Evolutionary conservation across 2,329 filamentous ascomycete genomes (phyloP).

Genomic region (Didymella lethalis): DNA sequence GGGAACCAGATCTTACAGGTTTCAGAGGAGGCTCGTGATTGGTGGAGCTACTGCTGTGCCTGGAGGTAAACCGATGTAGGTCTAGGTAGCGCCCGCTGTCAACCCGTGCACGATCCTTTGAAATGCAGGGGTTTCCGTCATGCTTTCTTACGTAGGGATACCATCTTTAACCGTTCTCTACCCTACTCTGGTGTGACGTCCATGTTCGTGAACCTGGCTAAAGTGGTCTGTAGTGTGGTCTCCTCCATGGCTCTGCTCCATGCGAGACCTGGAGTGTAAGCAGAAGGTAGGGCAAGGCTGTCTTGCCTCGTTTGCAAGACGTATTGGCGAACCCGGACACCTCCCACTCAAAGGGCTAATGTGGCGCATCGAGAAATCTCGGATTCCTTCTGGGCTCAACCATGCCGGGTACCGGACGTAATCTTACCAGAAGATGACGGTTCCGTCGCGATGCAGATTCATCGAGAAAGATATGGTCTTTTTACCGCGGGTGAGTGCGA

Average conservation of each 20-base stretch:
- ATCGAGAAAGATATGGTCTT: not conserved
- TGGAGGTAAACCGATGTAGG: conserved; percentile 19
- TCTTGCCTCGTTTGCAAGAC: not conserved
- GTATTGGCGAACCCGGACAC: conserved; percentile 3
- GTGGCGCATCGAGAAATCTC: conserved; percentile 19
- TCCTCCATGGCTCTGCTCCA: not conserved
- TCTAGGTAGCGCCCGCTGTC: conserved; percentile 25
- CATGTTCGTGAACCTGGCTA: not conserved
- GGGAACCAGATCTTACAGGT: conserved; percentile 26
- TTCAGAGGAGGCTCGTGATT: conserved; percentile 22
- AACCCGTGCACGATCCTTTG: conserved; percentile 25
- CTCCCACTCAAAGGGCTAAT: conserved; percentile 1
- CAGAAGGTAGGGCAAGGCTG: not conserved
- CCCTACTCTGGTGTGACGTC: not conserved
- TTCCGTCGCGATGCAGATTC: conserved; percentile 3
- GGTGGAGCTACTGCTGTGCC: conserved; percentile 29
- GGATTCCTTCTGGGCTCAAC: conserved; percentile 15
- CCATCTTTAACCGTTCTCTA: not conserved
- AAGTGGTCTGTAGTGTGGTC: not conserved
- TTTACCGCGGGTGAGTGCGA: not conserved
- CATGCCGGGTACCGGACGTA: conserved; percentile 12
- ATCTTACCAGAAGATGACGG: conserved; percentile 14
- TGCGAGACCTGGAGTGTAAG: not conserved
- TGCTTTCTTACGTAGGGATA: not conserved
- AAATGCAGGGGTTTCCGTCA: conserved; percentile 32